Evolutionary conservation across 768 basidiomycete genomes (phyloP), one percentile per base, ranked within the genome.

Genomic region (Leccinum fibrillosum): DNA sequence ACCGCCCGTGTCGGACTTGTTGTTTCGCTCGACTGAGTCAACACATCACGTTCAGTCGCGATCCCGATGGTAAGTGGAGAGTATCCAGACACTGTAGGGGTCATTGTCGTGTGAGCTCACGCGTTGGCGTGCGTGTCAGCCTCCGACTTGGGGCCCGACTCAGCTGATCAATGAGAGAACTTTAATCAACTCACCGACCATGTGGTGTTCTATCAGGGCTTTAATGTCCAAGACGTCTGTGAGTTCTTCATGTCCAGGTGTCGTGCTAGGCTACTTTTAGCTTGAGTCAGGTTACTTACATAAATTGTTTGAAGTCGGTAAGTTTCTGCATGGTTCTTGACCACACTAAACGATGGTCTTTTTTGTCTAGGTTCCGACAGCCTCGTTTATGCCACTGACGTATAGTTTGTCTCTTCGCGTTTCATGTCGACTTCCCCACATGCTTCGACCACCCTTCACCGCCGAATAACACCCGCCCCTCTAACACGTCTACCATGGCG

Each of bases 341-440:
- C 45, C 56, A 55, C 52, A 55, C 53, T 64, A 60, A 55, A 61
- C 57, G 48, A 30, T 53, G 48, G 26, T 23, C 17, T 23, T 25
- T 32, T 37, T 53, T 26, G 44, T 54, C 58, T 47, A 44, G 47
- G 26, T 49, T 58, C 55, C 39, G 51, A 44, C 51, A 44, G n/a
- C 55, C 56, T 54, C 50, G 44, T 48, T 44, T 56, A 52, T 56
- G 49, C 60, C 37, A 54, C 53, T 66, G 67, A 68, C 60, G 58
- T 64, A 67, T 52, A 15, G 13, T 64, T 58, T 48, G 30, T 53
- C 37, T 54, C 52, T 30, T 53, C 26, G 48, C 35, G 66, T 67
- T 67, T 67, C 66, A 67, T 55, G 49, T 66, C 49, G 56, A 66
- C 66, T 53, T 53, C 66, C 59, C 67, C 63, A 67, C 66, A 62